phyloP scores from a whole-genome alignment of 179 eudicot species.

The Heliamphora pulchella region DNA sequence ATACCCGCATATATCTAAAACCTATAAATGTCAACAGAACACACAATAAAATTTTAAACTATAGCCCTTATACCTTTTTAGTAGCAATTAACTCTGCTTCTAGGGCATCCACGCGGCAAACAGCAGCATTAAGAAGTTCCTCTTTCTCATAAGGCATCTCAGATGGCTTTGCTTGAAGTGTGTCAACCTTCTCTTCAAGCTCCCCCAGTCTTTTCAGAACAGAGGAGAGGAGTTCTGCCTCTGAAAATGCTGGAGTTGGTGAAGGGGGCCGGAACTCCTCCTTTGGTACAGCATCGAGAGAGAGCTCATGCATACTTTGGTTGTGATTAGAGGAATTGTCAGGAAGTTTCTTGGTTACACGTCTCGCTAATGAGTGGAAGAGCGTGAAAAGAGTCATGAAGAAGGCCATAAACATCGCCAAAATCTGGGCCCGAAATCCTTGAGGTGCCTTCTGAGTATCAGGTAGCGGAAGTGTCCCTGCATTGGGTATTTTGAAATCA shows the following conservation, averaged over 20 bases:
- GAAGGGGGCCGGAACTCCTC: constrained; percentile 33
- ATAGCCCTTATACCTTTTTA: constrained; percentile 46
- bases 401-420: constrained; percentile 35
- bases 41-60: background rate
- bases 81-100: constrained; percentile 74
- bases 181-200: constrained; percentile 60
- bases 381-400: constrained; percentile 31
- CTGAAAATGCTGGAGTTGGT: constrained; percentile 32
- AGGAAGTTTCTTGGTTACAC: constrained; percentile 31
- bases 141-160: constrained; percentile 65
- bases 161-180: constrained; percentile 44
- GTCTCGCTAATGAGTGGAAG: constrained; percentile 30
- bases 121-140: constrained; percentile 60
- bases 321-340: constrained; percentile 16
- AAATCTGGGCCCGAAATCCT: constrained; percentile 28
- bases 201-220: constrained; percentile 47
- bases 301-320: constrained; percentile 13
- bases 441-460: constrained; percentile 27
- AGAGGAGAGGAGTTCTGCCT: constrained; percentile 34
- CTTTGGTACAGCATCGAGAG: constrained; percentile 22
- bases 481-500: constrained; percentile 16
- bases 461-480: constrained; percentile 26
- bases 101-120: constrained; percentile 65
- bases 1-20: background rate
- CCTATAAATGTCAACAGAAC: background rate